Conservation (phyloP, 345 rosid genomes). For the Excoecaria cochinchinensis region DNA sequence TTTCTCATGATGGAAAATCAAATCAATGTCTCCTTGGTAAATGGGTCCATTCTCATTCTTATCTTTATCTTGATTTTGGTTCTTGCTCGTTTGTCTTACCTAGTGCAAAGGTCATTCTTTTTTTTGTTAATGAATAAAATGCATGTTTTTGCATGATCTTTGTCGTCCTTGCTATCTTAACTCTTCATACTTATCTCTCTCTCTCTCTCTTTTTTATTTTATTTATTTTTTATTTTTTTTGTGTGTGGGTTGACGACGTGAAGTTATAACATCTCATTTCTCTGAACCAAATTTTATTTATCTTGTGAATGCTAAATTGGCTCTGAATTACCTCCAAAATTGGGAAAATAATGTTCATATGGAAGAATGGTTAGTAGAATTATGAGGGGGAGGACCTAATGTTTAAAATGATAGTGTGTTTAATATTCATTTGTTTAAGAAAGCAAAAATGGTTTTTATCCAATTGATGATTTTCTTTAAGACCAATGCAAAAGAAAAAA, state of each 20-base stretch:
- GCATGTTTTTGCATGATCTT: neutral
- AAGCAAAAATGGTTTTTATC: neutral
- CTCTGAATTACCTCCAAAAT: neutral
- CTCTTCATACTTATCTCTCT: no score
- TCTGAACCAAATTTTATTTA: neutral
- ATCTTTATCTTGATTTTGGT: neutral
- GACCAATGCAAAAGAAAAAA: neutral
- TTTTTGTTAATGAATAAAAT: neutral
- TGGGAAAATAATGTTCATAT: neutral
- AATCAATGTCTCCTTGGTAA: slow-evolving; percentile 63
- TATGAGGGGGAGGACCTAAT: neutral
- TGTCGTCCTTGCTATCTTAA: neutral
- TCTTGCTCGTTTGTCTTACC: neutral
- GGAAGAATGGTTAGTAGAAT: neutral
- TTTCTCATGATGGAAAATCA: slow-evolving; percentile 45
- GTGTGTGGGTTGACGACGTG: neutral
- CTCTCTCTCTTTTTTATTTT: no score
- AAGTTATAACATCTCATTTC: neutral
- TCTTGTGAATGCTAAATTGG: neutral
- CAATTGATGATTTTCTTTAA: neutral
- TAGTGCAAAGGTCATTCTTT: neutral
- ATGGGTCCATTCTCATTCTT: slow-evolving; percentile 8
- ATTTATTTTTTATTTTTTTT: neutral
- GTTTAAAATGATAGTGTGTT: neutral
- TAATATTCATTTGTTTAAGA: neutral